Percentiles rank a stretch among this genome's conserved stretches.
Conservation (phyloP, 495 filamentous ascomycete species). For the Sporormia fimetaria region DNA sequence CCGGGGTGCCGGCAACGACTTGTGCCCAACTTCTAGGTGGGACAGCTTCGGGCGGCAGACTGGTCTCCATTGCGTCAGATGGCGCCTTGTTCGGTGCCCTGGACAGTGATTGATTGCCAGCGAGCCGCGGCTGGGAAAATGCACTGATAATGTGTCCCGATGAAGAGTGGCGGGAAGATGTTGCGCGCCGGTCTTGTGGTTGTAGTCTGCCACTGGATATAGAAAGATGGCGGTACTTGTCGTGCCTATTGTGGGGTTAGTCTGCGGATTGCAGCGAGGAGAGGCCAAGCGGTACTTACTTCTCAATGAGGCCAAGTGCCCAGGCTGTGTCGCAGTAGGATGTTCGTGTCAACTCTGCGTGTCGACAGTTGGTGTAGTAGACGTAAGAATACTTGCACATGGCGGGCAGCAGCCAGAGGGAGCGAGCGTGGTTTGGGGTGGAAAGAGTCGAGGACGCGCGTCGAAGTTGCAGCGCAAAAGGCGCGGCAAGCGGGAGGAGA, state of each 20-base stretch:
- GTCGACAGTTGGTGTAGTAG: conserved; percentile 19
- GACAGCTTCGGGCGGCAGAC: background rate
- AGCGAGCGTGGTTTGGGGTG: too few relatives aligned
- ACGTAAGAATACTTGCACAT: conserved; percentile 25
- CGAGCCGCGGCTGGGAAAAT: too few relatives aligned
- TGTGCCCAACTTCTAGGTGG: conserved; percentile 2
- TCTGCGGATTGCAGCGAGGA: background rate
- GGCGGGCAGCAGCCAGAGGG: background rate
- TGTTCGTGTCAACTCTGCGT: conserved; percentile 12
- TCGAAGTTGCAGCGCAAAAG: too few relatives aligned
- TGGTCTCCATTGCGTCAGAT: too few relatives aligned
- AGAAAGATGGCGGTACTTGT: background rate
- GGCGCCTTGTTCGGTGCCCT: too few relatives aligned
- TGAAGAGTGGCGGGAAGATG: too few relatives aligned
- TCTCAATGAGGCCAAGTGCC: conserved; percentile 4
- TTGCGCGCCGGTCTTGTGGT: too few relatives aligned
- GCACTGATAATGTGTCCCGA: too few relatives aligned
- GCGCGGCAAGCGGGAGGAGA: too few relatives aligned
- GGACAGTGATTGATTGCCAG: too few relatives aligned
- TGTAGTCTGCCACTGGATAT: too few relatives aligned
- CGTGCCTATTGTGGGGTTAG: background rate
- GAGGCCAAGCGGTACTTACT: background rate
- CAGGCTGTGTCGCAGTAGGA: conserved; percentile 18
- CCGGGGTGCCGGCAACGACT: background rate
- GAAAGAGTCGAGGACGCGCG: too few relatives aligned